Evolutionary conservation across 208 protist genomes (phyloP), one percentile per base, ranked within the genome.

Genomic region (Leishmania mexicana): DNA sequence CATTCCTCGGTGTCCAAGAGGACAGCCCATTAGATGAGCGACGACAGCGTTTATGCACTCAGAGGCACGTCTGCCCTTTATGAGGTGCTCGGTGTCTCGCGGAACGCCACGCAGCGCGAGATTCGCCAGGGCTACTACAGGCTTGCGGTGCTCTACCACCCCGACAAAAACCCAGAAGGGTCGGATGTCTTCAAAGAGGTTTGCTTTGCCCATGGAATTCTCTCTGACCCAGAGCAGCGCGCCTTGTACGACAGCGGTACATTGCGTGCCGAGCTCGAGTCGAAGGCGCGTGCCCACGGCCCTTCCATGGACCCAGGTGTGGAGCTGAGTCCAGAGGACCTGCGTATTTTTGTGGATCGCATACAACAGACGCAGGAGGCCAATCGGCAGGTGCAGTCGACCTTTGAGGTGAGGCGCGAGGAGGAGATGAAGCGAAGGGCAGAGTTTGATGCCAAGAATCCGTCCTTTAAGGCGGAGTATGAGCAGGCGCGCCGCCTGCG

Each of bases 101-200:
- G 82, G 47, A 85, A 67, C 19, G 91, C 93, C 21, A 84, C 87
- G 0, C 92, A 96, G 40, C 85, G 88, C 45, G 92, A 98, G 53
- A 97, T 98, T 64, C 90, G 92, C 17, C 88, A 88, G 74, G 94
- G 95, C 13, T 98, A 98, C 83, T 92, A 94, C 79, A 93, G 92
- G 73, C 83, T 96, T 15, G 94, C 95, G 3, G 88, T 98, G 35
- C 17, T 96, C 64, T 98, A 97, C 77, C 96, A 98, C 87, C 96
- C 96, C 1, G 96, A 98, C 74, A 97, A 97, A 80, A 97, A 98
- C 75, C 90, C 90, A 2, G 86, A 91, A 54, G 94, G 94, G 75
- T 88, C 73, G 17, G 91, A 95, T 51, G 78, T 94, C 11, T 97
- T 97, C 81, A 97, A 96, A 81, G 93, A 97, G 80, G 85, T 97